Percentiles rank a stretch among this genome's conserved stretches.
Evolutionary conservation across 1,284 basidiomycete genomes (phyloP).

Genomic region (Sanghuangporus sanghuang): DNA sequence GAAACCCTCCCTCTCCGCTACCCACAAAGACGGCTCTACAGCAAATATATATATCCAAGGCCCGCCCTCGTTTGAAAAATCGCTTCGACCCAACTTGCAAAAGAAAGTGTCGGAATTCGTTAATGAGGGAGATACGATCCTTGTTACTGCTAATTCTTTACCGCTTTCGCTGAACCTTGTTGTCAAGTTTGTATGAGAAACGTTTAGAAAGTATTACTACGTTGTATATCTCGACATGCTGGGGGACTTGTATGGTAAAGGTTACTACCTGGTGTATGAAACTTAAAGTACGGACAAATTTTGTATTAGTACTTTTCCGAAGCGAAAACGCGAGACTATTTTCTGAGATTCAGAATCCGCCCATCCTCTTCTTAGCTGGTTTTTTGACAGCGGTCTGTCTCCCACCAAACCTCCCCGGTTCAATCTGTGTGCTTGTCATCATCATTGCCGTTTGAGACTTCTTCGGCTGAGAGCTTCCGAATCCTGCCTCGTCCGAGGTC

Average conservation of each 20-base stretch:
- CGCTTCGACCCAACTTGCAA: conserved; percentile 84
- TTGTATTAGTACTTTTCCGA: too few species aligned
- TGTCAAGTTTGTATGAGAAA: conserved; percentile 14
- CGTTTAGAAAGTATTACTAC: background rate
- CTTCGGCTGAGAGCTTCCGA: conserved; percentile 11
- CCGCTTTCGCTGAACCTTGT: conserved; percentile 68
- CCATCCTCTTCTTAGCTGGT: conserved; percentile 60
- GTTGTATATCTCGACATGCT: background rate
- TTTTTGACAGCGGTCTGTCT: conserved; percentile 33
- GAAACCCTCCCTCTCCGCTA: conserved; percentile 78
- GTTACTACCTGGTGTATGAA: too few species aligned
- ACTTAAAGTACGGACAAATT: too few species aligned
- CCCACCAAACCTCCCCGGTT: conserved; percentile 69
- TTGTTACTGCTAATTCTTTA: conserved; percentile 82
- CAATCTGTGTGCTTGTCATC: conserved; percentile 61
- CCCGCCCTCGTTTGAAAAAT: conserved; percentile 83
- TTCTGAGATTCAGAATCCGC: conserved; percentile 51
- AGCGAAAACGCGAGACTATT: too few species aligned
- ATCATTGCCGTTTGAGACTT: conserved; percentile 43
- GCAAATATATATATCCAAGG: conserved; percentile 88
- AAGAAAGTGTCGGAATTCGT: conserved; percentile 84
- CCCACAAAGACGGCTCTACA: conserved; percentile 27
- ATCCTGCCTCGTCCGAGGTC: background rate
- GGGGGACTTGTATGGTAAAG: too few species aligned
- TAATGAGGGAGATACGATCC: conserved; percentile 68